A percentile compares a stretch with the other conserved stretches of the same genome.
These are phyloP conservation scores for Filosporella fistucella DNA, from an alignment of 495 filamentous ascomycete genomes.

Conservation along the genomic window DNA sequence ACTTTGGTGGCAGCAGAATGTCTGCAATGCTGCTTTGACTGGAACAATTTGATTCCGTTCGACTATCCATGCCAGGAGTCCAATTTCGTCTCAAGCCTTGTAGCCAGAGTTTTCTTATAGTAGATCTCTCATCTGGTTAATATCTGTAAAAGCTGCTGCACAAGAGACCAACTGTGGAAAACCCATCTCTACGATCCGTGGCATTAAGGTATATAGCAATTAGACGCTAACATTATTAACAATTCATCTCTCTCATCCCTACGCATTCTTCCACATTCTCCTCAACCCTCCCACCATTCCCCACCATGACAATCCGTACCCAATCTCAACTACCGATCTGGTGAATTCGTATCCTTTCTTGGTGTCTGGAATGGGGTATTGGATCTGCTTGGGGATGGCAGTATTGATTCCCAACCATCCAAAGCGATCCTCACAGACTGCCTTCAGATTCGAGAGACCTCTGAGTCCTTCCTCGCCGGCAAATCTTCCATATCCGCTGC, in stretches of 20 bases:
- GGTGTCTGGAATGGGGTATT: conserved; percentile 68
- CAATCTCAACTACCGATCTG: conserved; percentile 48
- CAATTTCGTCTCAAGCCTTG: no score
- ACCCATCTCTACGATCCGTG: no score
- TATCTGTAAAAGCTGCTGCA: no score
- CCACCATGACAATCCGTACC: conserved; percentile 33
- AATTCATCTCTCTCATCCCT: neutral
- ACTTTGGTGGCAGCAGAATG: no score
- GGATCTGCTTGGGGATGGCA: conserved; percentile 68
- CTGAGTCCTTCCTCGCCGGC: conserved; percentile 86
- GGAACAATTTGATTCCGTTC: no score
- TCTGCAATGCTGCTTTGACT: no score
- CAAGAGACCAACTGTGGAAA: no score
- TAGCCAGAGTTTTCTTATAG: no score
- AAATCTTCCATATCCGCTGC: conserved; percentile 90
- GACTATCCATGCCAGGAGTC: no score
- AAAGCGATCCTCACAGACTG: conserved; percentile 74
- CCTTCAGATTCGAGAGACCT: conserved; percentile 79
- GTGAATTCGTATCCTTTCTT: conserved; percentile 51
- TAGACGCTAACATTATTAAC: no score
- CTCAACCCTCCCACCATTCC: conserved; percentile 10
- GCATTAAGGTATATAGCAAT: no score
- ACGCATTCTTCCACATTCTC: conserved; percentile 17
- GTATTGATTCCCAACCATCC: conserved; percentile 59
- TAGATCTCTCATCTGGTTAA: no score